Evolutionary conservation across 1,284 basidiomycete genomes (phyloP), one percentile per base, ranked within the genome.

Genomic region (Heterobasidion irregulare): DNA sequence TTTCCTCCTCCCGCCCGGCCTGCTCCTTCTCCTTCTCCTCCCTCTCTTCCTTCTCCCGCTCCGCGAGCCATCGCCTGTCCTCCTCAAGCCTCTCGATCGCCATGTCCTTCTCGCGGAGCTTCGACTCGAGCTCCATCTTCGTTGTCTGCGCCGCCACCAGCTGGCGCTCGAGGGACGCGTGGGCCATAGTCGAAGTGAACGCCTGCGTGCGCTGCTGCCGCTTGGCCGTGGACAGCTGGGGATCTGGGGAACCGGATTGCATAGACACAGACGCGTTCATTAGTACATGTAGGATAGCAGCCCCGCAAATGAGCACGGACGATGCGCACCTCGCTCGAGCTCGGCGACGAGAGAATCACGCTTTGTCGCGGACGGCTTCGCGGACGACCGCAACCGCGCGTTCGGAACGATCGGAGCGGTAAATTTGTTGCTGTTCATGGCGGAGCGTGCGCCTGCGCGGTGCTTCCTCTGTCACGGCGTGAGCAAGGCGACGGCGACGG

Each of bases 291-390:
- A 32, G 7, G 13, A 26, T 5, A 26, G 4, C 26, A 26, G 26
- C 26, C 35, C 13, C 7, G 32, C 50, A 58, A 51, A 26, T 51
- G 15, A 34, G 36, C 47, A 18, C 50, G 38, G 54, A 15, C 47
- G 46, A 50, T 52, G 66, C 68, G 54, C 60, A 78, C 84, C 84
- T 64, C 79, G 74, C 65, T 86, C 84, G 6, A 85, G 74, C 61
- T 86, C 83, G 32, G 84, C 83, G 36, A 78, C 75, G 47, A 85
- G 67, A 0, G 83, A 83, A 60, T 84, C 82, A 41, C 84, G 77
- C 58, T 86, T 79, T 12, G 65, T 13, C 0, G 72, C 63, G 18
- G 63, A 56, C 19, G 67, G 62, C n/a, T 66, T 60, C 13, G 62
- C 44, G 2, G 59, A 58, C 7, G 64, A 61, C 15, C 60, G 19